Conservation (phyloP, 1,139 yeast genomes). For the Saccharomyces hybrid region DNA sequence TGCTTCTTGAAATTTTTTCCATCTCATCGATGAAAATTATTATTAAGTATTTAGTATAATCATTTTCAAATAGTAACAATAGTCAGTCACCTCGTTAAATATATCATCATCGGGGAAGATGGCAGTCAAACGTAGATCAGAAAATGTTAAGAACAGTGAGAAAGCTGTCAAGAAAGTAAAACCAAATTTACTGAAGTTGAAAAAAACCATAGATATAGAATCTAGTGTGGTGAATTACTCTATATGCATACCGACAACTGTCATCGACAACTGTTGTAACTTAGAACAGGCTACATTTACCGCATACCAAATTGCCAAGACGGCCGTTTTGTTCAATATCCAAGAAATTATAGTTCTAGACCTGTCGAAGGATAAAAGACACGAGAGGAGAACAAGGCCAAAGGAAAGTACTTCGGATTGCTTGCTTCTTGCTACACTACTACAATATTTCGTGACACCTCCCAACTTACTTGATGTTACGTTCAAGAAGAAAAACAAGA, state of each 20-base stretch:
- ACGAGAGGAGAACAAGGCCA: slow-evolving; percentile 10
- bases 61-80: no score
- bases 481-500: slow-evolving; percentile 41
- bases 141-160: background rate
- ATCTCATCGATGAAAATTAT: background rate
- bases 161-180: background rate
- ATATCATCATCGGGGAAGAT: background rate
- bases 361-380: slow-evolving; percentile 22
- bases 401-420: slow-evolving; percentile 33
- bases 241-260: slow-evolving; percentile 59
- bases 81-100: background rate
- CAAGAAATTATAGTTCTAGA: slow-evolving; percentile 68
- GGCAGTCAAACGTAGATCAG: background rate
- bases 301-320: slow-evolving; percentile 72
- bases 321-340: slow-evolving; percentile 60
- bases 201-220: slow-evolving; percentile 20
- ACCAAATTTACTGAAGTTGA: slow-evolving; percentile 10
- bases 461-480: slow-evolving; percentile 64
- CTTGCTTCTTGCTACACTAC: slow-evolving; percentile 55
- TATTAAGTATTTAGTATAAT: background rate
- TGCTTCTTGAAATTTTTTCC: background rate
- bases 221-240: slow-evolving; percentile 35
- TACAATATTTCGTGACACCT: slow-evolving; percentile 83
- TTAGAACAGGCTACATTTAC: slow-evolving; percentile 66
- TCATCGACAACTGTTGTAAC: slow-evolving; percentile 52